Conservation (phyloP, 2,329 filamentous ascomycete genomes). For the Graphiopsis chlorocephala region DNA sequence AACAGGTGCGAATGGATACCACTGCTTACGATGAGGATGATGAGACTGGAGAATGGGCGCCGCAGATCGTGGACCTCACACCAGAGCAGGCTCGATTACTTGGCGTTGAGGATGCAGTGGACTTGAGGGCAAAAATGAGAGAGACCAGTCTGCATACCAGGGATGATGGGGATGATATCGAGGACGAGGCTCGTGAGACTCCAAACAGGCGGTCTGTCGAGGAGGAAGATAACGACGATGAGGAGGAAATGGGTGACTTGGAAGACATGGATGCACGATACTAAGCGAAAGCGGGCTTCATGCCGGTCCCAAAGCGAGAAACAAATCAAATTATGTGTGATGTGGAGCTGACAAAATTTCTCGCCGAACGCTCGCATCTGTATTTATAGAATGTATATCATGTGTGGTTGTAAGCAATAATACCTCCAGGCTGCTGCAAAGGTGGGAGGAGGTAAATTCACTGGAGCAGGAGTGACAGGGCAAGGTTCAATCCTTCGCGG, state of each 20-base stretch:
- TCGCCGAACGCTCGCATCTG: background rate
- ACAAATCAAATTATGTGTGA: background rate
- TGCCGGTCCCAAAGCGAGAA: background rate
- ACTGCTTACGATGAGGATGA: slow-evolving; percentile 55
- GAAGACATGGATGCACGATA: slow-evolving; percentile 35
- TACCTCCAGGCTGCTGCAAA: too few relatives aligned
- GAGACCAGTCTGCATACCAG: slow-evolving; percentile 17
- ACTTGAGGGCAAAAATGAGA: slow-evolving; percentile 22
- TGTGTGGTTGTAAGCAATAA: background rate
- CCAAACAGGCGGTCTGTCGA: slow-evolving; percentile 18
- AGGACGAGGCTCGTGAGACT: background rate
- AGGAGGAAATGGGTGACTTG: slow-evolving; percentile 35
- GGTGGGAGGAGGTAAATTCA: too few relatives aligned
- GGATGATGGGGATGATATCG: slow-evolving; percentile 19
- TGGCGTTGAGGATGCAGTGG: slow-evolving; percentile 29
- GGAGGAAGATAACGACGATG: slow-evolving; percentile 37
- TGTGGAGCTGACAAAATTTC: background rate
- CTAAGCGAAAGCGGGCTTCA: slow-evolving; percentile 6
- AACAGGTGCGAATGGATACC: slow-evolving; percentile 58
- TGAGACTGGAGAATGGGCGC: slow-evolving; percentile 64
- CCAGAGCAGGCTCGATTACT: slow-evolving; percentile 42
- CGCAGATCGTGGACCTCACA: slow-evolving; percentile 56
- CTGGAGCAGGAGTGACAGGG: background rate
- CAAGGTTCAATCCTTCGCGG: background rate
- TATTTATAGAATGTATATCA: background rate